Base-by-base conservation (phyloP, 2,329 filamentous ascomycete species). In the Fusarium redolens region DNA sequence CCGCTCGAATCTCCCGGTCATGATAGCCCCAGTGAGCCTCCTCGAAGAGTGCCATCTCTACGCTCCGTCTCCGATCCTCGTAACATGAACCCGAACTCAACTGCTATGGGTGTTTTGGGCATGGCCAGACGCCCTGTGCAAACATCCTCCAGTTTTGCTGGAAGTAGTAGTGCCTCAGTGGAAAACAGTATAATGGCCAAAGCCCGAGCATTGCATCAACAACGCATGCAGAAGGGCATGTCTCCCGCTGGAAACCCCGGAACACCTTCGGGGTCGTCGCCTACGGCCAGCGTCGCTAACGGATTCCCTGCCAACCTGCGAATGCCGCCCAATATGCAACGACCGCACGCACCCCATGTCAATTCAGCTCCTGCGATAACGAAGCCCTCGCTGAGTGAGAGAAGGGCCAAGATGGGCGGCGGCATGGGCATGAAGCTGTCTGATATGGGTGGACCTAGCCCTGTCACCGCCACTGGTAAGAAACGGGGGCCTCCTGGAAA, bases 61-160 rank as follows among this genome's bases (percentile, higher is more conserved):
- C 88, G 90, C 75, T 88, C 89, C 51, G 82, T 88, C 25, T 90
- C 91, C 60, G 89, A 91, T 55, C 84, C 90, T 25, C 83, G 86
- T 72, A 85, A 83, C 61, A 95, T 97, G 90, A 93, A 90, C 62
- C 84, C 92, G 11, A 95, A 91, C n/a, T 97, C 95, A n/a, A 96
- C 92, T 33, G 91, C 93, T 44, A 85, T 95, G 7, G 94, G 94
- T 44, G 89, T 93, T 65, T 85, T 97, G 77, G 94, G 92, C 81
- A 89, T 84, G 73, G 90, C 88, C 8, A 85, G 90, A 65, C 85
- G 88, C 54, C 90, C 89, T 6, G 79, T 83, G 25, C 82, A 83
- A 18, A 78, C 83, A 15, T 78, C 84, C 8, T 79, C 82, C 28
- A 80, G 79, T 58, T 80, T 83, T 60, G 77, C 78, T 25, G 78